Evolutionary conservation across 1,284 basidiomycete genomes (phyloP), one percentile per base, ranked within the genome.

Genomic region (Pseudozyma sp.): DNA sequence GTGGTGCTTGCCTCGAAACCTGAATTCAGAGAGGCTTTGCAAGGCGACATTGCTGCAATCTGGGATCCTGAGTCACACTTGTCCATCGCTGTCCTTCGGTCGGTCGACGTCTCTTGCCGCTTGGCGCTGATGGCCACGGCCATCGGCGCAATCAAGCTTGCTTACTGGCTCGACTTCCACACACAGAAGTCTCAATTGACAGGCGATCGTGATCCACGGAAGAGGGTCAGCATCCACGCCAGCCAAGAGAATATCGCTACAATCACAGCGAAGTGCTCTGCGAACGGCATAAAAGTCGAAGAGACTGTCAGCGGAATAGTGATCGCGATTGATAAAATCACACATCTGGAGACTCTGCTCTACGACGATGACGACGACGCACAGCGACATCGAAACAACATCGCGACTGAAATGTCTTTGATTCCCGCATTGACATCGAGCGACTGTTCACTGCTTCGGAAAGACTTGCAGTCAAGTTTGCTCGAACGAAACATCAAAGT

Each of bases 51-150:
- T 50, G 59, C 58, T 4, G 66, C 71, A 2, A 35, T 67, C 24
- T 69, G 66, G 65, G 70, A 73, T 53, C 65, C 57, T 39, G 70
- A 73, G 30, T 68, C 70, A 5, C 51, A 31, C 30, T 39, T 73
- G 45, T 30, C 70, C 4, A 33, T 58, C 3, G 33, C 52, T 10
- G 24, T 73, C 1, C 61, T 73, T 7, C 56, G 37, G 42, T 34
- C 24, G 3, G 42, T 47, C 34, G 53, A 66, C 35, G 60, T 63
- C 29, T 55, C 62, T 3, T 42, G 34, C 45, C 53, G 30, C 14
- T 52, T 74, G 8, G 55, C 56, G 1, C 29, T 69, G 35, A 58
- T 74, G 5, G 13, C 54, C 7, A 52, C 46, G 14, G 49, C 48
- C 10, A 39, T 69, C 39, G 67, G 69, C 40, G 39, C 48, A 4